These are phyloP conservation scores for Mycena rebaudengoi DNA, from an alignment of 768 basidiomycete species.

Conservation along the genomic window DNA sequence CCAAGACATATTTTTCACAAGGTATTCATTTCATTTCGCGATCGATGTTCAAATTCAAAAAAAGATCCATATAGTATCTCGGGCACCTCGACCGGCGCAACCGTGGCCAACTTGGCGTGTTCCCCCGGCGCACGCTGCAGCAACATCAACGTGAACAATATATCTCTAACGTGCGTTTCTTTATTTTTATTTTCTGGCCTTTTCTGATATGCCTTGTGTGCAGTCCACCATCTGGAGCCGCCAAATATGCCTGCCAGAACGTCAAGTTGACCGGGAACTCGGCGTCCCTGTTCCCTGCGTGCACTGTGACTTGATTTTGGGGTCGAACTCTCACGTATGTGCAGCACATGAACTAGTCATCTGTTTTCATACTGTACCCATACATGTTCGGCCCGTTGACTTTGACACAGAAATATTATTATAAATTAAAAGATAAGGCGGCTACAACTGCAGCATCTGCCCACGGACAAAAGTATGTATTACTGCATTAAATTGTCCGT, in stretches of 20 bases:
- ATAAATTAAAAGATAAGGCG: too few species aligned
- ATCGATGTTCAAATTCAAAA: background rate
- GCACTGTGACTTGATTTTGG: constrained; percentile 43
- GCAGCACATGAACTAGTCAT: too few species aligned
- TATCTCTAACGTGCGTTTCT: constrained; percentile 52
- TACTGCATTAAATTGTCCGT: too few species aligned
- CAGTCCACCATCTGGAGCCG: constrained; percentile 51
- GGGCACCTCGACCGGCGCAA: constrained; percentile 62
- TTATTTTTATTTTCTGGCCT: background rate
- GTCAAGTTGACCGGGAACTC: constrained; percentile 55
- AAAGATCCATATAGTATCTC: constrained; percentile 51
- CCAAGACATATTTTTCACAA: constrained; percentile 64
- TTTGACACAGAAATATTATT: too few species aligned
- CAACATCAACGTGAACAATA: constrained; percentile 55
- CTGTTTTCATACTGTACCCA: too few species aligned
- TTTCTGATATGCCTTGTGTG: background rate
- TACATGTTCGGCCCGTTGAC: too few species aligned
- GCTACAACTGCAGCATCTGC: too few species aligned
- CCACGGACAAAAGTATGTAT: too few species aligned
- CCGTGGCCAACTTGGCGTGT: constrained; percentile 64
- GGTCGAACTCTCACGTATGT: too few species aligned
- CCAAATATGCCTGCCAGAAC: constrained; percentile 62
- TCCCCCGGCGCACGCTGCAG: constrained; percentile 62
- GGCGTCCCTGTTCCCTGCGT: constrained; percentile 52
- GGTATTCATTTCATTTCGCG: constrained; percentile 37